phyloP scores from a whole-genome alignment of 352 stramenopile species.

The Phytophthora pini region DNA sequence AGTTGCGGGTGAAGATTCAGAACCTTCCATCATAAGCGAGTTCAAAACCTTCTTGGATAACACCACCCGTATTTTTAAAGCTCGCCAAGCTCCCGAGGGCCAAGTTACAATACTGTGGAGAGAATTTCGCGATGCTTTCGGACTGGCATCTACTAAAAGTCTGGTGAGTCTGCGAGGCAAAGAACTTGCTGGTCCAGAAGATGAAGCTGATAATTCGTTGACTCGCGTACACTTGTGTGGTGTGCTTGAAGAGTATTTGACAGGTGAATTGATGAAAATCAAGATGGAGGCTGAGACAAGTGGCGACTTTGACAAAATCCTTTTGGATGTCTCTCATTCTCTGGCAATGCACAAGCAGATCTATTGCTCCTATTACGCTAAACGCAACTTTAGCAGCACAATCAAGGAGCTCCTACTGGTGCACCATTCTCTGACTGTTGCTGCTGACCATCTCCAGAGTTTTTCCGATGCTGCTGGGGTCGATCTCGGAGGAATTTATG shows the following conservation, averaged over 20 bases:
- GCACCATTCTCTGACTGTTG: slow-evolving; percentile 29
- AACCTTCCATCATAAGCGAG: slow-evolving; percentile 11
- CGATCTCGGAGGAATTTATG: slow-evolving; percentile 59
- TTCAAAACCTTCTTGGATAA: slow-evolving; percentile 50
- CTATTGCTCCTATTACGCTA: slow-evolving; percentile 45
- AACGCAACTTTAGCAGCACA: slow-evolving; percentile 20
- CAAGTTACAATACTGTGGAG: slow-evolving; percentile 36
- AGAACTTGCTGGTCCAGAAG: background rate
- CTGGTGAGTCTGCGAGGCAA: slow-evolving; percentile 31
- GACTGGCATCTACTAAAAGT: slow-evolving; percentile 31
- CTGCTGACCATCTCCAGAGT: slow-evolving; percentile 24
- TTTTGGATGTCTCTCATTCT: slow-evolving; percentile 36
- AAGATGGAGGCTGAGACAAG: background rate
- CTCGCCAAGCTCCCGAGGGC: slow-evolving; percentile 33
- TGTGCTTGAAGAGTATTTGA: slow-evolving; percentile 36
- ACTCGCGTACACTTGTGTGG: slow-evolving; percentile 30
- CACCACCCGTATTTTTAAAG: slow-evolving; percentile 41
- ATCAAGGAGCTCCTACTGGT: slow-evolving; percentile 36
- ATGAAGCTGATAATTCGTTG: slow-evolving; percentile 4
- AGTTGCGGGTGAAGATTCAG: background rate
- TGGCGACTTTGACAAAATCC: slow-evolving; percentile 1
- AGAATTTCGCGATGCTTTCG: slow-evolving; percentile 44
- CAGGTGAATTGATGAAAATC: slow-evolving; percentile 31
- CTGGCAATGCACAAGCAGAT: slow-evolving; percentile 42
- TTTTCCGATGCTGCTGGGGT: slow-evolving; percentile 8